Conservation (phyloP, 257 asterid species). For the Plantago major region DNA sequence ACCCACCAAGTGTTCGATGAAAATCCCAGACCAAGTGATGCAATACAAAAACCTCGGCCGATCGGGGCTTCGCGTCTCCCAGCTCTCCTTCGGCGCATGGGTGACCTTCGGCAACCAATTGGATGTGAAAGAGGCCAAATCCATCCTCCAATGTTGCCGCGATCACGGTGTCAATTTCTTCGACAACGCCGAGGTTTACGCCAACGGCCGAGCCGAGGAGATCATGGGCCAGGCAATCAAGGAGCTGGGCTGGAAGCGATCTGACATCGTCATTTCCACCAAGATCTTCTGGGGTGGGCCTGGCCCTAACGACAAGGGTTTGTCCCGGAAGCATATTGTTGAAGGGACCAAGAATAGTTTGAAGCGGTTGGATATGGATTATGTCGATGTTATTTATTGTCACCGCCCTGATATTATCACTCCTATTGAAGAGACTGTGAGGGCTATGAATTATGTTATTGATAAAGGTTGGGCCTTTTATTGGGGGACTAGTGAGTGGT, state of each 20-base stretch:
- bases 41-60: constrained; percentile 86
- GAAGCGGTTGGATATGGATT: constrained; percentile 88
- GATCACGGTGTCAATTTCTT: constrained; percentile 91
- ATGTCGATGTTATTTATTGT: constrained; percentile 75
- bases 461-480: constrained; percentile 97
- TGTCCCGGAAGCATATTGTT: constrained; percentile 79
- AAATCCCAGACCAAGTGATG: constrained; percentile 56
- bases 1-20: constrained; percentile 16
- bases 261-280: constrained; percentile 81
- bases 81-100: constrained; percentile 94
- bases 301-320: constrained; percentile 94
- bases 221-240: constrained; percentile 98
- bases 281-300: constrained; percentile 99
- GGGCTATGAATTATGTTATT: constrained; percentile 95
- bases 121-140: constrained; percentile 90
- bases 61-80: constrained; percentile 95
- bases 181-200: constrained; percentile 98
- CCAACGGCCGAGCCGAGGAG: constrained; percentile 95
- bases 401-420: constrained; percentile 79
- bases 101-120: constrained; percentile 96
- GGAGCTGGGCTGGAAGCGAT: constrained; percentile 94
- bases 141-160: constrained; percentile 89
- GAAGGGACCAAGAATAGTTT: constrained; percentile 79
- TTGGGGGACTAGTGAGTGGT: constrained; percentile 99
- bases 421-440: constrained; percentile 92